A percentile compares a stretch with the other conserved stretches of the same genome.
phyloP scores from a whole-genome alignment of 139 green algal genomes.

The Chlorella sp. region DNA sequence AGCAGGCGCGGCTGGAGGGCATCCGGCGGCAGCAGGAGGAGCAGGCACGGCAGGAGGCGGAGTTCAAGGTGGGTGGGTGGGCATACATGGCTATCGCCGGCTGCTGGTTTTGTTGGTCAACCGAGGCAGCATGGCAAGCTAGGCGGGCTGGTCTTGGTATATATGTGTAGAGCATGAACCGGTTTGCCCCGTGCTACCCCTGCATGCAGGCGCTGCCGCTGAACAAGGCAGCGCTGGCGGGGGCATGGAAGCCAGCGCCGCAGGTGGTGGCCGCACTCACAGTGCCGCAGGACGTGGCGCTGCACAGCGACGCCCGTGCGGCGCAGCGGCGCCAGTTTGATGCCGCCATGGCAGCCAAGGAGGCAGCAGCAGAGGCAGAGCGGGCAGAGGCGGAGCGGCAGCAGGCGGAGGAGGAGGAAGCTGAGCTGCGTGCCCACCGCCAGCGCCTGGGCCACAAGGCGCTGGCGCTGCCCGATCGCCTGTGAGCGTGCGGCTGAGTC shows the following conservation, averaged over 20 bases:
- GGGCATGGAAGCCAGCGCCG: conserved; percentile 40
- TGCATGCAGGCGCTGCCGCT: conserved; percentile 62
- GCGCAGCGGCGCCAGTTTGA: conserved; percentile 58
- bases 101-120: too few relatives aligned
- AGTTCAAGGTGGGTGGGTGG: conserved; percentile 66
- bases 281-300: conserved; percentile 47
- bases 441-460: conserved; percentile 45
- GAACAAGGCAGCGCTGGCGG: conserved; percentile 35
- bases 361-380: conserved; percentile 46
- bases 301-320: conserved; percentile 49
- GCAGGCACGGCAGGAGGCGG: conserved; percentile 42
- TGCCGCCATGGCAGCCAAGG: conserved; percentile 44
- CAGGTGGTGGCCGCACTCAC: conserved; percentile 45
- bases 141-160: too few relatives aligned
- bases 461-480: not conserved
- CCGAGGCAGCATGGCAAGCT: too few relatives aligned
- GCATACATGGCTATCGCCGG: too few relatives aligned
- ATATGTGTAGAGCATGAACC: too few relatives aligned
- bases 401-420: conserved; percentile 48
- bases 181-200: not conserved
- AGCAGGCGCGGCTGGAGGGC: conserved; percentile 15
- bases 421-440: conserved; percentile 40
- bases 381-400: conserved; percentile 28
- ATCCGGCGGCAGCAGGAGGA: conserved; percentile 57
- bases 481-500: too few relatives aligned